These are phyloP conservation scores for Elymus sibiricus DNA, from an alignment of 176 grass and related monocot genomes.

Conservation along the genomic window DNA sequence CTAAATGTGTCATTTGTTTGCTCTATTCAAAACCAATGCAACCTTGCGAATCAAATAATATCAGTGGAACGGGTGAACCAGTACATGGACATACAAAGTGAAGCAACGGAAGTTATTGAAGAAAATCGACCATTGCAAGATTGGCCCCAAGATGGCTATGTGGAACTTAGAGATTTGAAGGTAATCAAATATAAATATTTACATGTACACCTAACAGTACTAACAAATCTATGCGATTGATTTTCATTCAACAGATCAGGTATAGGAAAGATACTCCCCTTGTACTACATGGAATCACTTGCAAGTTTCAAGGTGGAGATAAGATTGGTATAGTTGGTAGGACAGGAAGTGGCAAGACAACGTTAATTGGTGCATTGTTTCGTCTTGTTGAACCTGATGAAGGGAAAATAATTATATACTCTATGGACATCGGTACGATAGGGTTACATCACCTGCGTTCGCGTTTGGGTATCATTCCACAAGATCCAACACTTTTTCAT, in stretches of 20 bases:
- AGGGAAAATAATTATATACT: constrained; percentile 76
- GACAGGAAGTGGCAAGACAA: constrained; percentile 97
- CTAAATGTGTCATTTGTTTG: constrained; percentile 68
- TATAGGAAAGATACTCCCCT: constrained; percentile 71
- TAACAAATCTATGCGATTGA: constrained; percentile 1
- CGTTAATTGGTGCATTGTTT: constrained; percentile 81
- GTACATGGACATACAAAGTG: constrained; percentile 81
- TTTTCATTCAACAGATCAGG: constrained; percentile 64
- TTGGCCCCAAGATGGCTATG: constrained; percentile 70
- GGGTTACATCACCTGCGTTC: constrained; percentile 80
- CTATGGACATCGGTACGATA: constrained; percentile 59
- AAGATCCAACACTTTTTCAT: too few relatives aligned
- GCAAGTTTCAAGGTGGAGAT: constrained; percentile 68
- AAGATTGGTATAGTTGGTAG: constrained; percentile 93
- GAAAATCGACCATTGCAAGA: constrained; percentile 50
- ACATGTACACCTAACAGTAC: neutral
- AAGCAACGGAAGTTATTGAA: constrained; percentile 66
- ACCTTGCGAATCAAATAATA: constrained; percentile 74
- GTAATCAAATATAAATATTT: constrained; percentile 34
- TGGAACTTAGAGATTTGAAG: constrained; percentile 78
- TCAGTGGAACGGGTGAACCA: constrained; percentile 95
- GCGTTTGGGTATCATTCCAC: too few relatives aligned
- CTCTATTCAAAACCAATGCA: constrained; percentile 87
- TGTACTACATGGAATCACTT: constrained; percentile 74
- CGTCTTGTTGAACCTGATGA: constrained; percentile 88